These are phyloP conservation scores for Hypoxylon sp. DNA, from an alignment of 2,329 filamentous ascomycete species.

Conservation along the genomic window DNA sequence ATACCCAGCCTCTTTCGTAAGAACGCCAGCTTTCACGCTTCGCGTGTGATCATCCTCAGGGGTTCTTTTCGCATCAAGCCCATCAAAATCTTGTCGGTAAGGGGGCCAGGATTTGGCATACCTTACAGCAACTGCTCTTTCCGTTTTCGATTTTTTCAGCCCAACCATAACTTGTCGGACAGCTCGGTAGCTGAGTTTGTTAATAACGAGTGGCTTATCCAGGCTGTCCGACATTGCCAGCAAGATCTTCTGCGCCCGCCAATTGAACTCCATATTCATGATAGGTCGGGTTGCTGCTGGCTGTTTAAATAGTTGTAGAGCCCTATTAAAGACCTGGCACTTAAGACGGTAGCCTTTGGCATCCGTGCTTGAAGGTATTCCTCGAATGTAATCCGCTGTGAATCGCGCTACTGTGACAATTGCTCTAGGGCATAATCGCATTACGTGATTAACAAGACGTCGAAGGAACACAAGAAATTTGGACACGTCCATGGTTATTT, in stretches of 20 bases:
- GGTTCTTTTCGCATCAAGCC: constrained; percentile 68
- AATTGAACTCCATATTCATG: constrained; percentile 62
- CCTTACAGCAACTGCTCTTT: constrained; percentile 63
- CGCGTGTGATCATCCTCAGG: constrained; percentile 67
- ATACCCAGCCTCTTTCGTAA: constrained; percentile 71
- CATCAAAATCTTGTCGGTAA: constrained; percentile 69
- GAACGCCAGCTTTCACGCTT: constrained; percentile 64
- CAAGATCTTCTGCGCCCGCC: constrained; percentile 69
- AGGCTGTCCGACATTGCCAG: constrained; percentile 65
- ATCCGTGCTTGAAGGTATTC: constrained; percentile 39
- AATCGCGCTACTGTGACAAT: constrained; percentile 52
- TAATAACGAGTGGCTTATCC: constrained; percentile 64
- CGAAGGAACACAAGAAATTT: constrained; percentile 48
- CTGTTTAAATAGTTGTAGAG: constrained; percentile 56
- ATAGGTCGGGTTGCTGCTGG: constrained; percentile 54
- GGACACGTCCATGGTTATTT: constrained; percentile 29
- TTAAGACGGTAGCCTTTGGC: constrained; percentile 48
- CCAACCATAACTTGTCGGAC: constrained; percentile 67
- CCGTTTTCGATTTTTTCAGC: constrained; percentile 64
- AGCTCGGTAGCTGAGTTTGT: constrained; percentile 65
- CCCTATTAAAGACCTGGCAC: constrained; percentile 58
- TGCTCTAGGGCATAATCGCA: constrained; percentile 48
- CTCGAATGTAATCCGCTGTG: constrained; percentile 50
- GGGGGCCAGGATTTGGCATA: constrained; percentile 71
- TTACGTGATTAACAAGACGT: constrained; percentile 47